Evolutionary conservation across 2,329 filamentous ascomycete species (phyloP), one percentile per base, ranked within the genome.

Genomic region (Diplodia scrobiculata): DNA sequence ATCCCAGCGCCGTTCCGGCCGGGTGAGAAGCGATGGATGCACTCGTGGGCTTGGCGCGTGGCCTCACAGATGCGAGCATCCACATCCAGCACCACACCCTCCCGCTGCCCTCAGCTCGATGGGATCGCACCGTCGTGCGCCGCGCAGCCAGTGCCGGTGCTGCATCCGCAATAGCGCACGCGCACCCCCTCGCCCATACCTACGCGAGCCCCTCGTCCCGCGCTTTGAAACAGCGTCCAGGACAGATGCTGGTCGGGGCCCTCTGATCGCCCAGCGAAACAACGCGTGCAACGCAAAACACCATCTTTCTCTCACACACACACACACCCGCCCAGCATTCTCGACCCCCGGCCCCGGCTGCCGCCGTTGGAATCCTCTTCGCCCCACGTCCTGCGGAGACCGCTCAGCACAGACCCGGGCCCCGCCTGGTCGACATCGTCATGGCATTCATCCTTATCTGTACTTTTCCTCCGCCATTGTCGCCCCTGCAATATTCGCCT

Each of bases 321-420:
- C 38, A 17, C 29, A 32, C 6, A 6, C 29, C 29, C 29, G 29
- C 29, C 27, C 45, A 32, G 38, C 55, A 60, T 32, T 38, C 41
- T 60, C 27, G 38, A 29, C 32, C 55, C 54, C 55, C 47, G 55
- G 41, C 41, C 55, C 41, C 55, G 55, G 47, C 60, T 53, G 60
- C 60, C 60, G 60, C 60, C 60, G 48, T 63, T 53, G 60, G 60
- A 63, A 63, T 48, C 60, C 53, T 63, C 48, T 53, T 63, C 48
- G 34, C 60, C 32, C 47, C 59, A 51, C 45, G 32, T 54, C 59
- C 27, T 32, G 27, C 54, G 36, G 54, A 58, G 36, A 45, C 54
- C 36, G 19, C 41, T 13, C 48, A 34, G 51, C 51, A 54, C 51
- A 29, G 51, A 38, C 34, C 27, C n/a, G 32, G 53, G 53, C 32